Evolutionary conservation across 2,329 filamentous ascomycete genomes (phyloP), one percentile per base, ranked within the genome.

Genomic region (Stylonectria norvegica): DNA sequence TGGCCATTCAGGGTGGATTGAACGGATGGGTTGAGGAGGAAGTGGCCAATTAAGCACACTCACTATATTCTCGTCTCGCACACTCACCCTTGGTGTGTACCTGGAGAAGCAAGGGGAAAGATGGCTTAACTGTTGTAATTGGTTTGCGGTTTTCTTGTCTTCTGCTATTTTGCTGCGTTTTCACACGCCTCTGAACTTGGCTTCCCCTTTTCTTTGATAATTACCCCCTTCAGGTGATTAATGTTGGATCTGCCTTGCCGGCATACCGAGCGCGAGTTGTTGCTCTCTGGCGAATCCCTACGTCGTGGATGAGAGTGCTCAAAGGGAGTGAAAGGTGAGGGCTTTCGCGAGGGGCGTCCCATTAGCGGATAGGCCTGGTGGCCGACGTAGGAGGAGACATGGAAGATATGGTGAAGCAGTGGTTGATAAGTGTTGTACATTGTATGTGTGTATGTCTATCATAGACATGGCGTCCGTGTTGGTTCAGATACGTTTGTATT

Each of bases 21-120:
- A 83, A 82, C 50, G 80, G 80, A 39, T 85, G 81, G 81, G 78
- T 79, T 23, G 80, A 84, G 62, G 80, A 84, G 59, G 78, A 81
- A 61, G 76, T 81, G 49, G 72, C 74, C 43, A 81, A 81, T 65
- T 81, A 64, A 66, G 46, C 45, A 45, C 39, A 43, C 38, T 48
- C 38, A 11, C 36, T 47, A 36, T 37, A 52, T 55, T 47, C 56
- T 51, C 52, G 51, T 53, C 44, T 30, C 46, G 9, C 36, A 19
- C 19, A 15, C n/a, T 49, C 42, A 43, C 27, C 51, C 48, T 48
- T 35, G 41, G 43, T 40, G 40, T 45, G 40, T 40, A 41, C 39
- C 9, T 6, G 27, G 44, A 54, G 46, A 57, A 49, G 44, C 40
- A 49, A 47, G 45, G 45, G 60, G 54, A 62, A 63, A 58, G 52